phyloP scores from a whole-genome alignment of 2,329 filamentous ascomycete genomes.

The Aureobasidium sp. region DNA sequence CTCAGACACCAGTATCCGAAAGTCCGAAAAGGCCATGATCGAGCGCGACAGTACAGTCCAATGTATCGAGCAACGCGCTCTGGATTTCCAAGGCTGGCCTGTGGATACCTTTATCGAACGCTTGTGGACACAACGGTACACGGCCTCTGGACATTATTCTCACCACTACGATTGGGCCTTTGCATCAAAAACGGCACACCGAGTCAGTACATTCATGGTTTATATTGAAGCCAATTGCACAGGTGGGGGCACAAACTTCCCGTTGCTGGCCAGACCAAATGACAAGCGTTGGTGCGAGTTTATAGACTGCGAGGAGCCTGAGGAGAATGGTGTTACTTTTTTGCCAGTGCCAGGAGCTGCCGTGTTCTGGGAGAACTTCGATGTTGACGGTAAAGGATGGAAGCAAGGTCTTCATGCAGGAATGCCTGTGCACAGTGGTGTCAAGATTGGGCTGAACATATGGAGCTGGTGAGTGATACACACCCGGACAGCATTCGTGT shows the following conservation, averaged over 20 bases:
- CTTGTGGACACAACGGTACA: slow-evolving; percentile 53
- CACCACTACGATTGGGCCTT: slow-evolving; percentile 52
- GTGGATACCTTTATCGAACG: slow-evolving; percentile 50
- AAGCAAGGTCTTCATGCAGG: slow-evolving; percentile 54
- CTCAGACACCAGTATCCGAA: slow-evolving; percentile 41
- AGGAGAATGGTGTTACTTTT: slow-evolving; percentile 44
- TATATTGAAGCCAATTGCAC: slow-evolving; percentile 45
- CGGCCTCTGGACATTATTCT: slow-evolving; percentile 47
- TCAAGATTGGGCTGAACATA: slow-evolving; percentile 54
- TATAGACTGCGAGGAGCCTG: slow-evolving; percentile 40
- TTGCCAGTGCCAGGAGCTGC: slow-evolving; percentile 50
- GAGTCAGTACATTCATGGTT: slow-evolving; percentile 54
- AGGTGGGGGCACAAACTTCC: slow-evolving; percentile 55
- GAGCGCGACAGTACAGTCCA: slow-evolving; percentile 41
- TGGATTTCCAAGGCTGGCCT: slow-evolving; percentile 52
- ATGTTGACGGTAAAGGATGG: slow-evolving; percentile 46
- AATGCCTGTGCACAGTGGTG: slow-evolving; percentile 46
- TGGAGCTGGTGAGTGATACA: slow-evolving; percentile 48
- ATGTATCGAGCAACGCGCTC: slow-evolving; percentile 51
- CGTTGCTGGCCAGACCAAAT: slow-evolving; percentile 37
- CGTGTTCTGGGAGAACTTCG: slow-evolving; percentile 54
- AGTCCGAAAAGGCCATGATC: slow-evolving; percentile 43
- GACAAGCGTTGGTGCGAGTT: slow-evolving; percentile 47
- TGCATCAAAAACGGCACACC: slow-evolving; percentile 23
- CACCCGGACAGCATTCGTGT: not conserved